Base-by-base conservation (phyloP, 2,329 filamentous ascomycete species). In the Talaromyces marneffei region DNA sequence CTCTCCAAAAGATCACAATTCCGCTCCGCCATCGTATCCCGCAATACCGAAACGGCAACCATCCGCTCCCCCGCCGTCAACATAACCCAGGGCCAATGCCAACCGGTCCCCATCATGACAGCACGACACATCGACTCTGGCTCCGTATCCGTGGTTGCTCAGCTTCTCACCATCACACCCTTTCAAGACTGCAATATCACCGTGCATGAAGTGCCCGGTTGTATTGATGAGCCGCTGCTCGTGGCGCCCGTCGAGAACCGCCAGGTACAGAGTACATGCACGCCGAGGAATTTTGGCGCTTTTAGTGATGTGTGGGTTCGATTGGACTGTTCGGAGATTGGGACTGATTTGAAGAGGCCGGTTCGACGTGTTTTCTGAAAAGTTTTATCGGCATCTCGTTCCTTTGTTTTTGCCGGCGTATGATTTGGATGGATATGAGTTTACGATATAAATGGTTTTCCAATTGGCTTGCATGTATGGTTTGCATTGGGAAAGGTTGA, bases 201-300 rank as follows among this genome's bases (percentile, higher is more conserved):
- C 27, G 58, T 75, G 1, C 69, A 74, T 60, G 72, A 75, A 46
- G 66, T 69, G 0, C 69, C 72, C 0, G 71, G 66, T 2, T 75
- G 73, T 42, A 62, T 68, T 5, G 70, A 73, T 40, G 55, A 63
- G 3, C 69, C 72, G 1, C 65, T 75, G 0, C 62, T 75, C 50
- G 63, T 50, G 20, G 59, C 68, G 27, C 63, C 66, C 8, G 59
- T 73, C 1, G 59, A 59, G 59, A 53, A 66, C 29, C 64, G 66
- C 5, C 64, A 66, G 1, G 70, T 63, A 46, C 44, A 68, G 2
- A 73, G 70, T 57, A 60, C 60, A 4, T 75, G 73, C 46, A 60
- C 60, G 42, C 33, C 54, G 20, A 64, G 69, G 18, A 64, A 65
- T 5, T 69, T 72, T n/a, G 60, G 60, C 4, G 65, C 65, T 12